phyloP scores from a whole-genome alignment of 75 land plant species.

The Pinus tabuliformis region DNA sequence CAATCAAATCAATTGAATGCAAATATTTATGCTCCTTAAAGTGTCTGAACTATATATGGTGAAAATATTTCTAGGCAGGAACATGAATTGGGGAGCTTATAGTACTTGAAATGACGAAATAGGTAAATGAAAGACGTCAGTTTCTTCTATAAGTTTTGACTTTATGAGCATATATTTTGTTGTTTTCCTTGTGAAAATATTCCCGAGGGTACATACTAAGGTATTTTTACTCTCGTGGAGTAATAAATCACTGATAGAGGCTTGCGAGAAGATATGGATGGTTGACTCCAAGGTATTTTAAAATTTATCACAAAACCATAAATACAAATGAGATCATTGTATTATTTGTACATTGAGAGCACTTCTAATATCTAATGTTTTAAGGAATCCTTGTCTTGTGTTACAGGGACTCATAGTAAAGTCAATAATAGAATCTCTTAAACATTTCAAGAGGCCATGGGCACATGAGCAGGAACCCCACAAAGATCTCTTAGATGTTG shows the following conservation, averaged over 20 bases:
- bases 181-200: conserved; percentile 4
- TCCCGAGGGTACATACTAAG: conserved; percentile 10
- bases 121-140: conserved; percentile 20
- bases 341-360: too few species aligned
- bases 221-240: conserved; percentile 44
- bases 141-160: background rate
- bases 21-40: too few species aligned
- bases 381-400: background rate
- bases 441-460: conserved; percentile 63
- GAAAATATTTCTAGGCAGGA: conserved; percentile 51
- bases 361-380: background rate
- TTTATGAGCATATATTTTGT: background rate
- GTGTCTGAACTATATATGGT: too few species aligned
- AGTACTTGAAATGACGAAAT: conserved; percentile 76
- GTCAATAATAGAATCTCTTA: conserved; percentile 53
- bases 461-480: conserved; percentile 61
- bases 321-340: too few species aligned
- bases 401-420: conserved; percentile 63
- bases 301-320: too few species aligned
- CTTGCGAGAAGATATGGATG: conserved; percentile 78
- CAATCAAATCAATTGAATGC: too few species aligned
- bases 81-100: conserved; percentile 88
- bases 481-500: conserved; percentile 48
- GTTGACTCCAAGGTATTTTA: conserved; percentile 85
- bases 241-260: conserved; percentile 57